Evolutionary conservation across 352 stramenopile species (phyloP).

Genomic region (Pythium coloratum): DNA sequence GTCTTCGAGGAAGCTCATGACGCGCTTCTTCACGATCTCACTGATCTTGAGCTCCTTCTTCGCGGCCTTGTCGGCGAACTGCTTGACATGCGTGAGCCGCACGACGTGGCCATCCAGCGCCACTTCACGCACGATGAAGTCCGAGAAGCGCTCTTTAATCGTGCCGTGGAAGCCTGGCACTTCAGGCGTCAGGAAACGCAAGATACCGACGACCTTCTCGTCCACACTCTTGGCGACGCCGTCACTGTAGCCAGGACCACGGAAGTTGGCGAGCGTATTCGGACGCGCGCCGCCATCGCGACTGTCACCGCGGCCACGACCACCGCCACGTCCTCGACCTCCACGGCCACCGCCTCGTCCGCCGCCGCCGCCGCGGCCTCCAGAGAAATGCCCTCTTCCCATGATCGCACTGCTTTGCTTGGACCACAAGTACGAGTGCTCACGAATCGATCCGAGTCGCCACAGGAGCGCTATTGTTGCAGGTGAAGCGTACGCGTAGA

Average conservation of each 20-base stretch:
- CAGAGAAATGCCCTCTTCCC: constrained; percentile 30
- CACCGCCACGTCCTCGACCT: constrained; percentile 12
- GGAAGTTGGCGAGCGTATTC: constrained; percentile 41
- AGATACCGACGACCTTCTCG: constrained; percentile 75
- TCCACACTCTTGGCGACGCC: constrained; percentile 72
- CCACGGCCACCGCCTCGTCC: constrained; percentile 16
- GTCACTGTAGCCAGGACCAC: constrained; percentile 70
- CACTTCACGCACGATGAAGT: constrained; percentile 92
- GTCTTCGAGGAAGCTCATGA: constrained; percentile 61
- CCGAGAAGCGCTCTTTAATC: constrained; percentile 90
- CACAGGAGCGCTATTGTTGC: constrained; percentile 17
- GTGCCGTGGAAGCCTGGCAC: constrained; percentile 79
- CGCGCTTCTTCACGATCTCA: constrained; percentile 77
- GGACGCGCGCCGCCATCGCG: constrained; percentile 25
- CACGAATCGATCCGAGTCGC: constrained; percentile 1
- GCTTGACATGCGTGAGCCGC: constrained; percentile 62
- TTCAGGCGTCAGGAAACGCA: constrained; percentile 56
- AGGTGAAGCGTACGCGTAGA: not conserved
- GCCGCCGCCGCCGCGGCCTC: constrained; percentile 15
- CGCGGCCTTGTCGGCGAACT: constrained; percentile 35
- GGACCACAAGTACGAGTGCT: constrained; percentile 7
- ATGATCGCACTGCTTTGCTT: constrained; percentile 15
- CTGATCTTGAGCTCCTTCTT: constrained; percentile 66
- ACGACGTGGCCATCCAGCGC: constrained; percentile 53
- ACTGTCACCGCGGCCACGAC: constrained; percentile 19